Evolutionary conservation across 176 grass and related monocot genomes (phyloP).

Genomic region (Avena eriantha): DNA sequence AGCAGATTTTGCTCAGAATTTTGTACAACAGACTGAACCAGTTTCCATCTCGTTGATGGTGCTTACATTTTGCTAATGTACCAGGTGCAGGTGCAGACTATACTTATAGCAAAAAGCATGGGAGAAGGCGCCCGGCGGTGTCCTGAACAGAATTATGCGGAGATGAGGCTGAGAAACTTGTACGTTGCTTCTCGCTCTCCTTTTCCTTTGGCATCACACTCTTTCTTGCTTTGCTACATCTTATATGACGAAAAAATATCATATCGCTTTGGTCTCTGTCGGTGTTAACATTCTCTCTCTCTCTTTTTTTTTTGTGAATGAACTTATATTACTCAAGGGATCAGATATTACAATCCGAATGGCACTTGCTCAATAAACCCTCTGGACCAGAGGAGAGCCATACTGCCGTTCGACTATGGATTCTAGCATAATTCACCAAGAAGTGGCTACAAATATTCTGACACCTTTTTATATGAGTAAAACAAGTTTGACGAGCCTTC

Average conservation of each 20-base stretch:
- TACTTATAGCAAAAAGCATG: slow-evolving; percentile 49
- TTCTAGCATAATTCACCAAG: too few relatives aligned
- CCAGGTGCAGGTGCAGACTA: slow-evolving; percentile 41
- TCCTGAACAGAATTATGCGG: slow-evolving; percentile 23
- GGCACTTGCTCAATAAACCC: too few relatives aligned
- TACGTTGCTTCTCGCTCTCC: not conserved
- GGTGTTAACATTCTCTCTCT: slow-evolving; percentile 7
- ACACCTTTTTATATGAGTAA: too few relatives aligned
- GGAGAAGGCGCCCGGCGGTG: slow-evolving; percentile 49
- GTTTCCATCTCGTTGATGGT: not conserved
- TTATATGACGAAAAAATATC: not conserved
- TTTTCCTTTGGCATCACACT: not conserved
- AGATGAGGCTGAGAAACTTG: slow-evolving; percentile 33
- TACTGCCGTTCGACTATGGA: too few relatives aligned
- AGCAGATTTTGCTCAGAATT: slow-evolving; percentile 15
- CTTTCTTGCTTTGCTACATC: slow-evolving; percentile 9
- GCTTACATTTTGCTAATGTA: not conserved
- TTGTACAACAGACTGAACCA: not conserved
- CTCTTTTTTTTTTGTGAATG: too few relatives aligned
- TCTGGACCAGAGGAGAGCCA: too few relatives aligned
- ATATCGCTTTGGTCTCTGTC: not conserved
- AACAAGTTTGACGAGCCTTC: too few relatives aligned
- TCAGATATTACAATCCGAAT: too few relatives aligned
- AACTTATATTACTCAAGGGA: too few relatives aligned
- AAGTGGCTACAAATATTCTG: too few relatives aligned